Evolutionary conservation across 805 yeast genomes (phyloP), one percentile per base, ranked within the genome.

Genomic region (Cyberlindnera maritima): DNA sequence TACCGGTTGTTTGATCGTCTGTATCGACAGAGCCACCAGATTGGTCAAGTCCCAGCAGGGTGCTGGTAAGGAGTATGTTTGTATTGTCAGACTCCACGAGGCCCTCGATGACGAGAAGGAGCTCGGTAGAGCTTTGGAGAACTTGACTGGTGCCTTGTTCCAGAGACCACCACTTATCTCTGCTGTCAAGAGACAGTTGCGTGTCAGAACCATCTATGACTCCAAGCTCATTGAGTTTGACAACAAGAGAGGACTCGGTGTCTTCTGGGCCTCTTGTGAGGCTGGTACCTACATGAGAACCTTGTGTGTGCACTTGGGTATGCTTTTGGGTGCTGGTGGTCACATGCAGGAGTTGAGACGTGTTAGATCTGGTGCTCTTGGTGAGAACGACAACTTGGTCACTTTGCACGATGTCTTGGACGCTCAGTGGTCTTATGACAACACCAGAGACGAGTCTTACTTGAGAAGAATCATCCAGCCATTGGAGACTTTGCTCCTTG

Each of bases 201-300:
- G 99, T 79, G 96, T 94, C 53, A 83, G 99, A 73, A 94, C 97
- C 55, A 91, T 94, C 66, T 94, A 94, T 71, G 98, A 94, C 66
- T 88, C 97, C 54, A 90, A 92, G 57, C 77, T 94, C 67, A 82
- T 94, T 62, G 99, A 94, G 73, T 94, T 94, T 64, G 99, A 91
- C 74, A 87, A 90, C 72, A 91, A 94, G 73, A 85, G 98, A 71
- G 92, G 94, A 61, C 78, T 94, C 53, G 96, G 96, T 75, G 98
- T 94, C 31, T 94, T 94, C 76, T 94, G 99, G 99, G 99, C 98
- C 50, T 87, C 96, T 36, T 94, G 99, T 80, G 99, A 94, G 77
- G 99, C 99, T 52, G 99, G 99, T 74, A 94, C 99, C 51, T 94
- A 94, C 74, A 94, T 94, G 97, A 87, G 99, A 80, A 94, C 99